Evolutionary conservation across 2,329 filamentous ascomycete species (phyloP).

Genomic region (Alternaria hordeiaustralica): DNA sequence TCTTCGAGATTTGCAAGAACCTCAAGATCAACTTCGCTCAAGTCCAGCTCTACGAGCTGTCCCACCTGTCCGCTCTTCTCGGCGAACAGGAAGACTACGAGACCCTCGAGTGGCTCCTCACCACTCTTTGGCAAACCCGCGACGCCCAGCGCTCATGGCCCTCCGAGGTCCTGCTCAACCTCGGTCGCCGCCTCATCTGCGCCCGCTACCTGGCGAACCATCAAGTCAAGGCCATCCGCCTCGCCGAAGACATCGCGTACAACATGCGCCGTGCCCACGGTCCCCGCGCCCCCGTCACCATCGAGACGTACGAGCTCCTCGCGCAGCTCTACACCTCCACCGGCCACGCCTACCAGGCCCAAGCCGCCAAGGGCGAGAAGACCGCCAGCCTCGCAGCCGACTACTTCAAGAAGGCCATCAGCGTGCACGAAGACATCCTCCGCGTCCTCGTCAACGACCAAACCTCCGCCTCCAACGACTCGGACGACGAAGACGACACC

Average conservation of each 20-base stretch:
- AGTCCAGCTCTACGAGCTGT: conserved; percentile 51
- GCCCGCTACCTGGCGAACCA: conserved; percentile 59
- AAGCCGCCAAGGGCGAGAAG: conserved; percentile 43
- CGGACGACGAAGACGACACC: conserved; percentile 46
- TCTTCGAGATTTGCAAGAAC: conserved; percentile 49
- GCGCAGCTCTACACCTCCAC: conserved; percentile 57
- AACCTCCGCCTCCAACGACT: conserved; percentile 18
- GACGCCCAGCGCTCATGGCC: conserved; percentile 45
- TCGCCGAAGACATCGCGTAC: conserved; percentile 63
- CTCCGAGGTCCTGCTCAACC: conserved; percentile 54
- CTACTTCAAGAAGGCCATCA: conserved; percentile 49
- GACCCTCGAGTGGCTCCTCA: conserved; percentile 50
- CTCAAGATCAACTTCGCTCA: conserved; percentile 54
- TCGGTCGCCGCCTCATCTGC: conserved; percentile 61
- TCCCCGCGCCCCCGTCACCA: conserved; percentile 54
- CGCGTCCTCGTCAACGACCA: conserved; percentile 38
- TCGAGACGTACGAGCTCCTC: conserved; percentile 59
- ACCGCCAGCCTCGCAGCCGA: conserved; percentile 43
- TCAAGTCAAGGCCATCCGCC: conserved; percentile 48
- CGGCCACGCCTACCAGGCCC: conserved; percentile 48
- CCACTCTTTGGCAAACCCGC: conserved; percentile 46
- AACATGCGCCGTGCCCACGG: conserved; percentile 63
- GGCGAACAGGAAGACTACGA: conserved; percentile 56
- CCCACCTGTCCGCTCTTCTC: conserved; percentile 52
- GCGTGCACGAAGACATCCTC: conserved; percentile 42